Percentiles rank a stretch among this genome's conserved stretches.
Evolutionary conservation across 176 grass and related monocot species (phyloP).

Genomic region (Phyllostachys edulis): DNA sequence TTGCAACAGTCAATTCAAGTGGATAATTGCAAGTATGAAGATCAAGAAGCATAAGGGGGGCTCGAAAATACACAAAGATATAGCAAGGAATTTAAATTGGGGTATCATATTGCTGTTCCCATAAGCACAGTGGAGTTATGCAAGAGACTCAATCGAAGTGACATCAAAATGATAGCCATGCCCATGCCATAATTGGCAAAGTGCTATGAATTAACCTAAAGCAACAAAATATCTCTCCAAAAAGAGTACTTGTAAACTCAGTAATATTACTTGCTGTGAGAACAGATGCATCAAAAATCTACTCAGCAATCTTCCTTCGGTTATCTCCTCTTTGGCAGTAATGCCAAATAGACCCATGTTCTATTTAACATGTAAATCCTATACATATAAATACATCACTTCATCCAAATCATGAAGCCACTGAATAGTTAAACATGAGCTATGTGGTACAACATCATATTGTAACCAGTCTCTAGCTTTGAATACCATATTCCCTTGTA

Average conservation of each 20-base stretch:
- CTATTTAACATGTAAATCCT: neutral
- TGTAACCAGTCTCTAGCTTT: neutral
- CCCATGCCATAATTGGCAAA: neutral
- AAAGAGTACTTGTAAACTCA: neutral
- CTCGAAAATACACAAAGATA: neutral
- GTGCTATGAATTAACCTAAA: neutral
- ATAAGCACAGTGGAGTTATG: no score
- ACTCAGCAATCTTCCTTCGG: neutral
- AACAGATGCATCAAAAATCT: neutral
- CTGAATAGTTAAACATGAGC: neutral
- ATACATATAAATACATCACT: neutral
- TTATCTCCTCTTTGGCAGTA: neutral
- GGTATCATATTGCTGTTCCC: neutral
- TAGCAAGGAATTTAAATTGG: neutral
- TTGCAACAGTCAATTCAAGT: neutral
- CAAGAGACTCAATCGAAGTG: no score
- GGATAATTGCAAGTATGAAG: neutral
- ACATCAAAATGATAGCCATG: no score
- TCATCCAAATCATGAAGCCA: neutral
- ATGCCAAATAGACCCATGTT: neutral
- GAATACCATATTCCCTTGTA: neutral
- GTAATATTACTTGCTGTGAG: neutral
- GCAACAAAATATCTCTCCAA: neutral
- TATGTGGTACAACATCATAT: neutral
- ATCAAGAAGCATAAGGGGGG: slow-evolving; percentile 11